These are phyloP conservation scores for Debaryomyces hansenii DNA, from an alignment of 805 yeast genomes.

Conservation along the genomic window DNA sequence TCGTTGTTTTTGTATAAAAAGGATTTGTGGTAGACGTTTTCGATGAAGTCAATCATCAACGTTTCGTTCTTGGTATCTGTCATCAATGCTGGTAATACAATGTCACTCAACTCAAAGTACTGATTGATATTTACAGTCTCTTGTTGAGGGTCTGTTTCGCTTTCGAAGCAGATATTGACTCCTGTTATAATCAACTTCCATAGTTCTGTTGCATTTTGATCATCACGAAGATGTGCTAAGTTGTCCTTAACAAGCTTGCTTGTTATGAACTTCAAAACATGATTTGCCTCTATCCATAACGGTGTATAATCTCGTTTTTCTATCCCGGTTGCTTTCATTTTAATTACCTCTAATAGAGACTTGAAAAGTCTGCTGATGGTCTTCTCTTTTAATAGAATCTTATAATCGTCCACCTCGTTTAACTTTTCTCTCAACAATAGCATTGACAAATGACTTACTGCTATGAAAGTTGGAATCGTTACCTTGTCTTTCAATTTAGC, in stretches of 20 bases:
- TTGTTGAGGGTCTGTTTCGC: slow-evolving; percentile 18
- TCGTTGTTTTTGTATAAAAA: slow-evolving; percentile 60
- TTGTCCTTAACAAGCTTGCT: slow-evolving; percentile 23
- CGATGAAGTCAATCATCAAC: slow-evolving; percentile 44
- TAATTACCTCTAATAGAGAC: slow-evolving; percentile 54
- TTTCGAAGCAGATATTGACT: slow-evolving; percentile 41
- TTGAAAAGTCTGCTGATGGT: slow-evolving; percentile 46
- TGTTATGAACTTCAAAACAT: slow-evolving; percentile 37
- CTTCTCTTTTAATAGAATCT: slow-evolving; percentile 42
- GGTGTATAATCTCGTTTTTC: slow-evolving; percentile 21
- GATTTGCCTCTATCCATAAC: slow-evolving; percentile 58
- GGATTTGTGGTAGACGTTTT: slow-evolving; percentile 57
- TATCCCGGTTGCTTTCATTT: slow-evolving; percentile 40
- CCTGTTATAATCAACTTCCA: slow-evolving; percentile 46
- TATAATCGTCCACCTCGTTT: slow-evolving; percentile 26
- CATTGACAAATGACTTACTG: slow-evolving; percentile 53
- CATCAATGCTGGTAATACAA: slow-evolving; percentile 42
- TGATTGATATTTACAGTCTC: slow-evolving; percentile 49
- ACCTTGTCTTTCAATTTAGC: slow-evolving; percentile 24
- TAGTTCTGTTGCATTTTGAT: slow-evolving; percentile 16
- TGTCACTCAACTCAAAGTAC: slow-evolving; percentile 40
- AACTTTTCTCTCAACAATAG: slow-evolving; percentile 40
- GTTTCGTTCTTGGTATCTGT: slow-evolving; percentile 11
- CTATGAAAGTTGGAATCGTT: slow-evolving; percentile 64
- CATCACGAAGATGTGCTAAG: slow-evolving; percentile 3